Evolutionary conservation across 768 basidiomycete genomes (phyloP).

Genomic region (Lactifluus hygrophoroides): DNA sequence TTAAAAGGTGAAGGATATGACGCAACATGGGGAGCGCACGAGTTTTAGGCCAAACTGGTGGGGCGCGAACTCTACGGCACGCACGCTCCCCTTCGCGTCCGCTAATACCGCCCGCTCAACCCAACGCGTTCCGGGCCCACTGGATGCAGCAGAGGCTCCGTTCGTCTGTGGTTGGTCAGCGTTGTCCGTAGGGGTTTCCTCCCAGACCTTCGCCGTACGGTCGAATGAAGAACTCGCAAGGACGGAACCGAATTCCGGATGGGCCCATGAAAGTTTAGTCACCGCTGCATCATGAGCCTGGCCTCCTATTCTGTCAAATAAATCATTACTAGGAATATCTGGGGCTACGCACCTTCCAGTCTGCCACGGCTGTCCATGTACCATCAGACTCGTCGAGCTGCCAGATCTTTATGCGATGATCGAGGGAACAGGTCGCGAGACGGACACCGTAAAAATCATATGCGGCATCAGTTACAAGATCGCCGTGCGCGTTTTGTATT

Average conservation of each 20-base stretch:
- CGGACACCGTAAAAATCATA: slow-evolving; percentile 88
- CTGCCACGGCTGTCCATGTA: slow-evolving; percentile 71
- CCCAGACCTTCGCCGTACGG: slow-evolving; percentile 90
- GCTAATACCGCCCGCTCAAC: slow-evolving; percentile 62
- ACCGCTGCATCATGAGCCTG: slow-evolving; percentile 95
- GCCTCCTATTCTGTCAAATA: background rate
- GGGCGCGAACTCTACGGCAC: slow-evolving; percentile 81
- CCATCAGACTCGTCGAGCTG: slow-evolving; percentile 62
- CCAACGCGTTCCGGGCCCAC: slow-evolving; percentile 42
- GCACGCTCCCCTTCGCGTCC: slow-evolving; percentile 81
- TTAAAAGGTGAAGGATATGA: background rate
- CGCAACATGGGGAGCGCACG: slow-evolving; percentile 36
- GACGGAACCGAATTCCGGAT: slow-evolving; percentile 85
- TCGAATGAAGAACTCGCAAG: slow-evolving; percentile 87
- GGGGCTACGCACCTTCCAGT: slow-evolving; percentile 69
- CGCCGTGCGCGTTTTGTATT: slow-evolving; percentile 68
- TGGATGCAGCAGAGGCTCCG: slow-evolving; percentile 19
- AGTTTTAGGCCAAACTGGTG: slow-evolving; percentile 83
- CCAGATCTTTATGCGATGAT: slow-evolving; percentile 89
- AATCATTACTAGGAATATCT: background rate
- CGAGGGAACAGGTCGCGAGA: slow-evolving; percentile 73
- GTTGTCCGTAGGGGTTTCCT: slow-evolving; percentile 39
- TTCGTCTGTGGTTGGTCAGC: slow-evolving; percentile 25
- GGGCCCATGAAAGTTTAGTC: slow-evolving; percentile 79
- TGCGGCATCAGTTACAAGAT: slow-evolving; percentile 76